These are phyloP conservation scores for Mycotypha africana DNA, from an alignment of 371 early-diverging fungal genomes.

Conservation along the genomic window DNA sequence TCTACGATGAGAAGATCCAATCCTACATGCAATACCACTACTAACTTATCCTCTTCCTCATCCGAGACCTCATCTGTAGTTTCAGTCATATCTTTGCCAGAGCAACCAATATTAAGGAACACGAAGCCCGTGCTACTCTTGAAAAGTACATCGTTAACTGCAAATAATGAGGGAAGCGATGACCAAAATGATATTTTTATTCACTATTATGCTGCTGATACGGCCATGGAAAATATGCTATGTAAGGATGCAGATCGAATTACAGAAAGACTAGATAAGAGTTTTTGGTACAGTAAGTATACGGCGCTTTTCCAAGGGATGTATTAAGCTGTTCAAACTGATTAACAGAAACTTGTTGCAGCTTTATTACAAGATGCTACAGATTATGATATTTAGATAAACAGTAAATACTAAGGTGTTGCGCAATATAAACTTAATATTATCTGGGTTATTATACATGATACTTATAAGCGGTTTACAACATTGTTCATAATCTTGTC, in stretches of 20 bases:
- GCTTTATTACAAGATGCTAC: no score
- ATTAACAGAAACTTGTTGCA: no score
- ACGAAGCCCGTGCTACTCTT: no score
- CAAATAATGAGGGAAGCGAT: neutral
- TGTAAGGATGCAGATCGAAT: conserved; percentile 6
- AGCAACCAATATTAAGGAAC: neutral
- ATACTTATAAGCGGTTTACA: no score
- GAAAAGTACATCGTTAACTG: neutral
- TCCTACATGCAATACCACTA: neutral
- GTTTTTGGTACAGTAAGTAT: conserved; percentile 6
- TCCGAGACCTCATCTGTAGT: neutral
- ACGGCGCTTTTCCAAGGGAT: no score
- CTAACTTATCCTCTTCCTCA: neutral
- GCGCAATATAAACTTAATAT: no score
- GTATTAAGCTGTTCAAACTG: no score
- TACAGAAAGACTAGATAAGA: conserved; percentile 1
- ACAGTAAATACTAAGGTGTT: no score
- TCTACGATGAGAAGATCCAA: neutral
- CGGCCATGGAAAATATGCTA: conserved; percentile 5
- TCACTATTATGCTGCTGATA: conserved; percentile 5
- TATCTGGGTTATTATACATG: no score
- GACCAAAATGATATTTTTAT: conserved; percentile 2
- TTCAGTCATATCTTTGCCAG: neutral
- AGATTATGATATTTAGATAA: no score
- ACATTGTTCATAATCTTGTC: no score